Percentiles rank a stretch among this genome's conserved stretches.
Conservation (phyloP, 1,284 basidiomycete species). For the Agaricales sp. region DNA sequence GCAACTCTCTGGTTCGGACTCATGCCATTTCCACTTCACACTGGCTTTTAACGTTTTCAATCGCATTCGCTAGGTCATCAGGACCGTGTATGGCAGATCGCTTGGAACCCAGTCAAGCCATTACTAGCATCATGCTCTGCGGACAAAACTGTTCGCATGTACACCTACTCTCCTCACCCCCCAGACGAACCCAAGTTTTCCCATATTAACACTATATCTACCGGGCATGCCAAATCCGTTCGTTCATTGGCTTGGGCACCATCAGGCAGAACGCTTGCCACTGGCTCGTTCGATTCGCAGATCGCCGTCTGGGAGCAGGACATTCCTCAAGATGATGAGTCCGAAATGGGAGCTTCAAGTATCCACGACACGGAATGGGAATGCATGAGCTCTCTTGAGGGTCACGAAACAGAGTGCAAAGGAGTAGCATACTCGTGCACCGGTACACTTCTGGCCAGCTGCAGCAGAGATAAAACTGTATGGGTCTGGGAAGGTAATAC, state of each 20-base stretch:
- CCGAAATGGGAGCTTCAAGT: conserved; percentile 20
- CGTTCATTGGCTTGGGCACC: conserved; percentile 87
- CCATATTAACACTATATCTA: conserved; percentile 55
- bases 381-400: conserved; percentile 82
- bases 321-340: conserved; percentile 33
- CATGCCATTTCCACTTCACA: neutral
- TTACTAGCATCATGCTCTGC: conserved; percentile 90
- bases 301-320: conserved; percentile 87
- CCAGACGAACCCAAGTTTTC: conserved; percentile 32
- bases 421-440: conserved; percentile 77
- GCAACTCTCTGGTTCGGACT: neutral
- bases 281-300: conserved; percentile 91
- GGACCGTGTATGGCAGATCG: conserved; percentile 81
- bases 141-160: conserved; percentile 87
- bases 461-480: conserved; percentile 93
- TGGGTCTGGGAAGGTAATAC: conserved; percentile 96
- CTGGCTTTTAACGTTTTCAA: neutral
- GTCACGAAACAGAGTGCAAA: conserved; percentile 98
- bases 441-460: conserved; percentile 84
- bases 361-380: conserved; percentile 57
- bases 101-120: conserved; percentile 84
- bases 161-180: conserved; percentile 45
- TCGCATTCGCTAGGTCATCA: conserved; percentile 50
- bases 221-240: conserved; percentile 90
- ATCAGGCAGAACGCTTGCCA: conserved; percentile 81